A percentile compares a stretch with the other conserved stretches of the same genome.
These are phyloP conservation scores for Colletotrichum viniferum DNA, from an alignment of 2,329 filamentous ascomycete genomes.

Conservation along the genomic window DNA sequence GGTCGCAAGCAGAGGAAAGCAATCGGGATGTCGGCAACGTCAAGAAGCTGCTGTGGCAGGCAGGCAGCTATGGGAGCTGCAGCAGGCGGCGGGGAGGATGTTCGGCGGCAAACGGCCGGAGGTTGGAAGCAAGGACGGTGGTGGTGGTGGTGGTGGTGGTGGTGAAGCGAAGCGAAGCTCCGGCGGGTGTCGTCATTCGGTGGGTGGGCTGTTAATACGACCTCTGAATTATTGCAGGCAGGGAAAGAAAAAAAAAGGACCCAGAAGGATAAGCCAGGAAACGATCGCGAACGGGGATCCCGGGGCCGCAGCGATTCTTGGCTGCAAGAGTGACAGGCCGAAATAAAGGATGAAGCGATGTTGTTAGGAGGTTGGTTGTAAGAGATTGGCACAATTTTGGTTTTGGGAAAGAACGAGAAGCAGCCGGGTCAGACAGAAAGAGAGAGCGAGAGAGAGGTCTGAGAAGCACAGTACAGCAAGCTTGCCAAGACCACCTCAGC, in stretches of 20 bases:
- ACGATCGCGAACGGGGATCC: neutral
- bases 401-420: neutral
- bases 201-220: neutral
- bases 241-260: neutral
- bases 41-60: neutral
- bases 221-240: slow-evolving; percentile 3
- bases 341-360: neutral
- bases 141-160: neutral
- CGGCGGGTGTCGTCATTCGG: slow-evolving; percentile 17
- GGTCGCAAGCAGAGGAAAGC: neutral
- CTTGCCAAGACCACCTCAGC: slow-evolving; percentile 4
- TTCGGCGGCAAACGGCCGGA: neutral
- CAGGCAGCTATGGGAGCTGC: neutral
- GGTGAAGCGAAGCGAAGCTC: slow-evolving; percentile 9
- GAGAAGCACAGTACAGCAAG: neutral
- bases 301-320: neutral
- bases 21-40: neutral
- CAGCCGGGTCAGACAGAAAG: neutral
- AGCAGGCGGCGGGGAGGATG: neutral
- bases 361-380: neutral
- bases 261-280: neutral
- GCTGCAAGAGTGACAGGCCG: neutral
- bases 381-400: slow-evolving; percentile 2
- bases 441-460: neutral
- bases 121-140: neutral